Conservation (phyloP, 768 basidiomycete species). For the Mycena vitilis region DNA sequence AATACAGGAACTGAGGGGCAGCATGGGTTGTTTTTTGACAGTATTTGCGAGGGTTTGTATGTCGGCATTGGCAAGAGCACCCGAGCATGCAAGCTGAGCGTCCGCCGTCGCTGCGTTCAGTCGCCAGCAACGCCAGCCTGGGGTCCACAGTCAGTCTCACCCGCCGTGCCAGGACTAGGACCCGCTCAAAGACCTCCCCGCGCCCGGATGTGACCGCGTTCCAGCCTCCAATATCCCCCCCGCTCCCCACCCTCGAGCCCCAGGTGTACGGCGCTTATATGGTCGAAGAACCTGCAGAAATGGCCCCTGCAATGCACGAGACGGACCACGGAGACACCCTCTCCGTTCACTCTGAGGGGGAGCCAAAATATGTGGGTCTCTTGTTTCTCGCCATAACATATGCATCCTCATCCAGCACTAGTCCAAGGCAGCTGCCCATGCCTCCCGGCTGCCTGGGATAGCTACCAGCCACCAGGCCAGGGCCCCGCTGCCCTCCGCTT, state of each 20-base stretch:
- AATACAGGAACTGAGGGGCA: slow-evolving; percentile 31
- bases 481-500: slow-evolving; percentile 53
- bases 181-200: slow-evolving; percentile 58
- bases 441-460: slow-evolving; percentile 45
- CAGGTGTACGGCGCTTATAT: slow-evolving; percentile 14
- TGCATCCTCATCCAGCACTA: slow-evolving; percentile 29
- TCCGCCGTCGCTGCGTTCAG: slow-evolving; percentile 55
- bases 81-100: not conserved
- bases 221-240: slow-evolving; percentile 15
- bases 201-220: slow-evolving; percentile 27
- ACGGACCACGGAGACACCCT: slow-evolving; percentile 6
- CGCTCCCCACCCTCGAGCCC: slow-evolving; percentile 9
- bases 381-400: slow-evolving; percentile 5
- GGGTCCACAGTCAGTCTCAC: slow-evolving; percentile 58
- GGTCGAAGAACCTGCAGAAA: not conserved
- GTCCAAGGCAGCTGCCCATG: slow-evolving; percentile 49
- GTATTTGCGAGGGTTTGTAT: not conserved
- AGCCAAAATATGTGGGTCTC: slow-evolving; percentile 52
- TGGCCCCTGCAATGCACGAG: not conserved
- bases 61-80: not conserved
- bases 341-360: slow-evolving; percentile 27
- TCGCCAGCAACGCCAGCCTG: slow-evolving; percentile 62
- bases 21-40: not conserved
- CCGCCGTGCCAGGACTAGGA: slow-evolving; percentile 64
- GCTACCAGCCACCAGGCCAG: slow-evolving; percentile 40